Conservation (phyloP, 352 stramenopile species). For the Phytopythium mirpurense region DNA sequence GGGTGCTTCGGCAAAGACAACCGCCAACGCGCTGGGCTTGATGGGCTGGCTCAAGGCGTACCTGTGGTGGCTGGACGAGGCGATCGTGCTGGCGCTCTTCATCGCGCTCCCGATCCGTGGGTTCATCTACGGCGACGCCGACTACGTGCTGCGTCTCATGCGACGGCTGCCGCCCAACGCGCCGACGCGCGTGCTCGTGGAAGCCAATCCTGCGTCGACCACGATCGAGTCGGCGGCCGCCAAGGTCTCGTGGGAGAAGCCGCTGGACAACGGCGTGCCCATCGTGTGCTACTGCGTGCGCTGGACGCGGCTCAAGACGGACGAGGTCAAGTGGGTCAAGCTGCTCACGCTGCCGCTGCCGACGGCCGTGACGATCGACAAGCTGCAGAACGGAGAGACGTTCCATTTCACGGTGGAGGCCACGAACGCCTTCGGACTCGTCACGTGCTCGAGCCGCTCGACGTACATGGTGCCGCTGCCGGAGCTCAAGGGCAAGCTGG, state of each 20-base stretch:
- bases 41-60: conserved; percentile 58
- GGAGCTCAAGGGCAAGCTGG: conserved; percentile 61
- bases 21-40: conserved; percentile 12
- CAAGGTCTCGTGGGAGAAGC: conserved; percentile 75
- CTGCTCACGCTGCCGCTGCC: conserved; percentile 63
- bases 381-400: conserved; percentile 70
- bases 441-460: conserved; percentile 70
- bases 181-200: conserved; percentile 72
- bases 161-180: conserved; percentile 73
- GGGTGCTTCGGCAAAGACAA: conserved; percentile 9
- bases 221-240: conserved; percentile 49
- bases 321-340: conserved; percentile 77
- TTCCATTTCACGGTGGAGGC: conserved; percentile 84
- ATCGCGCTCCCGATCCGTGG: conserved; percentile 72
- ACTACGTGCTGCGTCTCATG: conserved; percentile 63
- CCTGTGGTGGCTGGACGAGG: conserved; percentile 85
- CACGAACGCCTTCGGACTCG: conserved; percentile 74
- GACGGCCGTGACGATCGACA: conserved; percentile 48
- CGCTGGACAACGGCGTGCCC: conserved; percentile 62
- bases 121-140: conserved; percentile 79
- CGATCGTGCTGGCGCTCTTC: conserved; percentile 65
- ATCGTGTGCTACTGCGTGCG: conserved; percentile 84
- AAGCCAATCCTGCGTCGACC: conserved; percentile 52
- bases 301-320: conserved; percentile 71
- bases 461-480: conserved; percentile 84